Evolutionary conservation across 176 grass and related monocot genomes (phyloP), one percentile per base, ranked within the genome.

Genomic region (Aegilops speltoides): DNA sequence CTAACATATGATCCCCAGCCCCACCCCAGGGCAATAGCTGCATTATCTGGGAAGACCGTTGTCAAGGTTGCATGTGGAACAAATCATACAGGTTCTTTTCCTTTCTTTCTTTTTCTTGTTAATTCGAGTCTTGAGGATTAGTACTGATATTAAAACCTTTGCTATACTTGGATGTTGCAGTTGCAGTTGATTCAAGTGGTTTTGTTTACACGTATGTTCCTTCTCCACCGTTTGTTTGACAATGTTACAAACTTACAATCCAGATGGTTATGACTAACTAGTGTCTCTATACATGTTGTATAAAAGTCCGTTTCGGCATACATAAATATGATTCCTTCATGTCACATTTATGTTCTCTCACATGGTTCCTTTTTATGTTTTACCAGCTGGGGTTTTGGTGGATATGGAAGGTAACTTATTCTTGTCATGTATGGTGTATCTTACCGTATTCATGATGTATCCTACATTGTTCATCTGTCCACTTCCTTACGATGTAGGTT

Each of bases 181-280:
- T 98, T 83, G 97, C 97, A 81, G 94, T 89, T 64, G 97, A 98
- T 90, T 98, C 94, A 83, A 94, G 85, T 82, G 97, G 97, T 66
- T 98, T 88, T 91, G 92, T 98, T 98, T 98, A 98, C 85, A 98
- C 94, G 97, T 98, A 98, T 84, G 93, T 91, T 68, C 80, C 79
- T 75, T 68, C 81, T 82, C 72, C 34, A 34, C 40, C 25, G 59
- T 86, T 83, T 60, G 40, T 83, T 68, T 80, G 29, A 34, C 61
- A 45, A 57, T 36, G 64, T 79, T 74, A 52, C 48, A 6, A 52
- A 50, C 5, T 17, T 52, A 52, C 76, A 9, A 52, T 85, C 73
- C 17, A 54, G 48, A 54, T 87, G 48, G 48, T 52, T 52, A 40
- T 57, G 32, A 33, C 5, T 66, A 52, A 67, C 63, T 25, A 48